Conservation (phyloP, 163 green algal species). For the Chlorella variabilis region DNA sequence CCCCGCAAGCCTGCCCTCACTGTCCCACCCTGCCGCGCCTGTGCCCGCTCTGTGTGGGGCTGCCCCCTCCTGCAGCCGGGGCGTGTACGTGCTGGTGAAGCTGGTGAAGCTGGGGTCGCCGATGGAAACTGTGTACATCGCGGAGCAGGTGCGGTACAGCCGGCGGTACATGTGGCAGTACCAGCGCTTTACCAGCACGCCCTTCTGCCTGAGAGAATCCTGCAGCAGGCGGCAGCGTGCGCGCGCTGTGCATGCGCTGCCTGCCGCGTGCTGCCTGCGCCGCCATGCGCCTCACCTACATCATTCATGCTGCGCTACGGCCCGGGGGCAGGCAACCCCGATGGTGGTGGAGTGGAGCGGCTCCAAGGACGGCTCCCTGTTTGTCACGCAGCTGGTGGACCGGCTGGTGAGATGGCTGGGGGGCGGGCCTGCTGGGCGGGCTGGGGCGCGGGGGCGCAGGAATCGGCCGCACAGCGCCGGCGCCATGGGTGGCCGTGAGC, state of each 20-base stretch:
- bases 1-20: not conserved
- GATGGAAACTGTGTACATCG: not conserved
- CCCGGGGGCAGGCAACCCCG: not conserved
- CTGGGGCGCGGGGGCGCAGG: not conserved
- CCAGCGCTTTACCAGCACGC: too few species aligned
- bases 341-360: not conserved
- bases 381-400: not conserved
- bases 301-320: not conserved
- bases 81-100: conserved; percentile 20
- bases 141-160: not conserved
- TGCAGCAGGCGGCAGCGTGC: too few species aligned
- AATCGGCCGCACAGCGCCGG: not conserved
- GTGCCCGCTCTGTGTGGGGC: too few species aligned
- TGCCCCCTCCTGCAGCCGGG: conserved; percentile 11
- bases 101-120: conserved; percentile 16
- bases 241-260: too few species aligned
- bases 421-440: not conserved
- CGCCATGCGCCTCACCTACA: not conserved
- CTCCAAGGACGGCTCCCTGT: conserved; percentile 10
- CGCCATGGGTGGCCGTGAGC: too few species aligned
- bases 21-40: not conserved
- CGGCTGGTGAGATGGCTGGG: not conserved
- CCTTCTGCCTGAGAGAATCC: not conserved
- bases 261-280: not conserved
- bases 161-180: not conserved